Conservation (phyloP, 805 yeast species). For the Wickerhamiella slavikovae region DNA sequence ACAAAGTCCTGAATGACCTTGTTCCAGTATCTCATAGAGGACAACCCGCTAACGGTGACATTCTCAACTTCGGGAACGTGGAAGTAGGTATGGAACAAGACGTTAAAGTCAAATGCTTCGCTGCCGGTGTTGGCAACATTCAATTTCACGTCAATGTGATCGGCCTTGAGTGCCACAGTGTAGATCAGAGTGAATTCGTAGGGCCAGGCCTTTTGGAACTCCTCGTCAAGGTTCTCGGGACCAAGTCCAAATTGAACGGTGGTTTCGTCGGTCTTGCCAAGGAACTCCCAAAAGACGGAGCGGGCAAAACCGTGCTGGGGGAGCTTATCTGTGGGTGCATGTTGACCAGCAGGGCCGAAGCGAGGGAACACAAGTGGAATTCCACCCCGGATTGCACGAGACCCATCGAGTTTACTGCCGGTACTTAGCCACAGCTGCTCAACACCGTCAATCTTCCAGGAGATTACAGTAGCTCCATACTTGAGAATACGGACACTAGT, state of each 20-base stretch:
- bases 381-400: slow-evolving; percentile 93
- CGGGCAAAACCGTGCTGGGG: slow-evolving; percentile 98
- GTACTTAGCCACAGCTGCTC: slow-evolving; percentile 62
- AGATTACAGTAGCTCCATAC: slow-evolving; percentile 72
- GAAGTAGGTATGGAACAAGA: slow-evolving; percentile 87
- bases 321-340: slow-evolving; percentile 27
- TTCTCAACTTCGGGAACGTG: slow-evolving; percentile 58
- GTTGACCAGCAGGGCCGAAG: slow-evolving; percentile 33
- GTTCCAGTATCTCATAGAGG: slow-evolving; percentile 54
- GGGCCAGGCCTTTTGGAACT: slow-evolving; percentile 36
- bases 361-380: slow-evolving; percentile 90
- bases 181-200: slow-evolving; percentile 62
- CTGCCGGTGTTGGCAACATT: slow-evolving; percentile 56
- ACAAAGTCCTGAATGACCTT: slow-evolving; percentile 36
- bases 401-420: slow-evolving; percentile 65
- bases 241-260: slow-evolving; percentile 81
- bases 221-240: slow-evolving; percentile 59
- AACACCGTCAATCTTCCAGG: slow-evolving; percentile 53
- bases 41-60: slow-evolving; percentile 54
- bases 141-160: slow-evolving; percentile 30
- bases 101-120: slow-evolving; percentile 61
- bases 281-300: slow-evolving; percentile 76
- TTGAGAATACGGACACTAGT: slow-evolving; percentile 40
- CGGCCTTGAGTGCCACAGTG: slow-evolving; percentile 40
- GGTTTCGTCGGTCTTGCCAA: slow-evolving; percentile 55